Evolutionary conservation across 2,329 filamentous ascomycete genomes (phyloP).

Genomic region (Neonectria ditissima): DNA sequence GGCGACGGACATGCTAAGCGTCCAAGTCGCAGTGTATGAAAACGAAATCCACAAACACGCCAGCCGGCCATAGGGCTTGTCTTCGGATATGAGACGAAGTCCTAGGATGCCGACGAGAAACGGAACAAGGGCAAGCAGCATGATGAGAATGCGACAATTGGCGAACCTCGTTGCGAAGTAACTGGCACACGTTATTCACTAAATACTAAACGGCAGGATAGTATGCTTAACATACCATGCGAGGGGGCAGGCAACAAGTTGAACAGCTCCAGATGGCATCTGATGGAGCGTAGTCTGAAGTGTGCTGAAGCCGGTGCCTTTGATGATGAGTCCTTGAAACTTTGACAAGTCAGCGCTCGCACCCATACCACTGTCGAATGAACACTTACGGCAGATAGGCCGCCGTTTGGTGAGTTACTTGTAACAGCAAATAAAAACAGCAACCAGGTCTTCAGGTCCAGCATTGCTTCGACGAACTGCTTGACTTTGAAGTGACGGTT

Average conservation of each 20-base stretch:
- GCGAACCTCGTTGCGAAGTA: conserved; percentile 28
- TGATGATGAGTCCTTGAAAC: conserved; percentile 43
- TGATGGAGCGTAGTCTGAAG: conserved; percentile 33
- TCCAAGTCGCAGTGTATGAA: conserved; percentile 43
- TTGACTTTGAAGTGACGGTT: conserved; percentile 62
- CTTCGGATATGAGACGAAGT: conserved; percentile 26
- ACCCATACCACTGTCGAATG: rapidly evolving
- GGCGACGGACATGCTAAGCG: conserved; percentile 42
- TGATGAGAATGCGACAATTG: conserved; percentile 30
- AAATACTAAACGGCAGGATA: background rate
- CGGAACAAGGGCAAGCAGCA: conserved; percentile 21
- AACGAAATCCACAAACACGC: conserved; percentile 47
- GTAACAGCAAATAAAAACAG: conserved; percentile 64
- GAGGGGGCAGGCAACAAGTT: conserved; percentile 26
- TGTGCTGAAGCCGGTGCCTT: conserved; percentile 36
- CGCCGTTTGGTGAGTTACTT: conserved; percentile 68
- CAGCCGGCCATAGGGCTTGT: conserved; percentile 35
- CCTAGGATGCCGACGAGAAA: conserved; percentile 32
- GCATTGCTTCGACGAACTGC: conserved; percentile 60
- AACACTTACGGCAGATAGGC: conserved; percentile 42
- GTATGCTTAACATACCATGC: conserved; percentile 31
- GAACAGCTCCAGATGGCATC: conserved; percentile 36
- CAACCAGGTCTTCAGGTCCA: conserved; percentile 70
- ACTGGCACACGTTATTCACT: conserved; percentile 2
- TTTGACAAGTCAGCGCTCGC: conserved; percentile 29